phyloP scores from a whole-genome alignment of 2,329 filamentous ascomycete species.

The Calonectria montana region DNA sequence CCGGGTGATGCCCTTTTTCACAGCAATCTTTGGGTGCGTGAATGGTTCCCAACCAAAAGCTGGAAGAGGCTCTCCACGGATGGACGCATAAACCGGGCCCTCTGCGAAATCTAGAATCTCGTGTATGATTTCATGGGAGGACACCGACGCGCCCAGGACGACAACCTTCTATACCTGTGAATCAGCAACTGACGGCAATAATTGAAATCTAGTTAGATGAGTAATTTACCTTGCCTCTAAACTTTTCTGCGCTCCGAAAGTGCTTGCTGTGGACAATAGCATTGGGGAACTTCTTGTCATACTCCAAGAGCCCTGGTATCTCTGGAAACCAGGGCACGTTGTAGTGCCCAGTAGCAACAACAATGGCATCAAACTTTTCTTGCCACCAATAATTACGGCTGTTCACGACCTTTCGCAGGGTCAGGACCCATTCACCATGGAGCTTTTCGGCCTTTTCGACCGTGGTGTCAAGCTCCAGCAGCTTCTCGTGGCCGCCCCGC shows the following conservation, averaged over 20 bases:
- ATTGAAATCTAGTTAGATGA: too few relatives aligned
- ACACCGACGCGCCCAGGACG: slow-evolving; percentile 68
- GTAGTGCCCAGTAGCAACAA: slow-evolving; percentile 56
- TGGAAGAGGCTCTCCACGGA: slow-evolving; percentile 13
- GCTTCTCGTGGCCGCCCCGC: slow-evolving; percentile 14
- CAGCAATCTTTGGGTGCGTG: slow-evolving; percentile 19
- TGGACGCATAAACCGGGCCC: slow-evolving; percentile 3
- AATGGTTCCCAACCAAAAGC: slow-evolving; percentile 20
- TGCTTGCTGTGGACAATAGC: slow-evolving; percentile 55
- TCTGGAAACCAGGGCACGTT: slow-evolving; percentile 53
- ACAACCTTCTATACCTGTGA: slow-evolving; percentile 56
- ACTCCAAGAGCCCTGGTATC: slow-evolving; percentile 55
- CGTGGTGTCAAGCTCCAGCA: slow-evolving; percentile 63
- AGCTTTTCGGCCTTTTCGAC: slow-evolving; percentile 65
- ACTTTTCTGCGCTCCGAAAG: slow-evolving; percentile 46
- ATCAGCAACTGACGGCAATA: not conserved
- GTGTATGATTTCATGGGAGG: slow-evolving; percentile 66
- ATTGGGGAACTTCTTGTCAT: slow-evolving; percentile 49
- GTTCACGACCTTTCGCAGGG: slow-evolving; percentile 55
- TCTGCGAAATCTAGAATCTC: slow-evolving; percentile 50
- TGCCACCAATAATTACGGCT: slow-evolving; percentile 53
- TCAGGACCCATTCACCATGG: slow-evolving; percentile 60
- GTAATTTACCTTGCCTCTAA: slow-evolving; percentile 29
- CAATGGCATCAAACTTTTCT: slow-evolving; percentile 54
- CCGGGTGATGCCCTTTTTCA: slow-evolving; percentile 18